A percentile compares a stretch with the other conserved stretches of the same genome.
These are phyloP conservation scores for Asclepias syriaca DNA, from an alignment of 257 asterid genomes.

Conservation along the genomic window DNA sequence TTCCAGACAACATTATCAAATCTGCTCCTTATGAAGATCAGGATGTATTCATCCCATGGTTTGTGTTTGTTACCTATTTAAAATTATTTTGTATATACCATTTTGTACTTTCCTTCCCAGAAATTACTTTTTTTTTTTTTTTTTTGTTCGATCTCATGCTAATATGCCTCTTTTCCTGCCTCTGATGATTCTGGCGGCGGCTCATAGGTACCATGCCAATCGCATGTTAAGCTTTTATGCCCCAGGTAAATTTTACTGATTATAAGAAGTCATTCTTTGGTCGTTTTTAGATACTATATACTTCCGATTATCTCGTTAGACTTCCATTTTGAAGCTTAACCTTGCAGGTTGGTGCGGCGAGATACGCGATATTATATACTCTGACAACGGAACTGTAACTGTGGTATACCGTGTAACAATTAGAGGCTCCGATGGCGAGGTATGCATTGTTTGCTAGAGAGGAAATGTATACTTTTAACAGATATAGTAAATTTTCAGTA, in stretches of 20 bases:
- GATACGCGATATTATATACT: conserved; percentile 81
- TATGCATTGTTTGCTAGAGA: conserved; percentile 16
- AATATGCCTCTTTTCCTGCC: not conserved
- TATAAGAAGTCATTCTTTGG: not conserved
- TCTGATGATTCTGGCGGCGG: conserved; percentile 19
- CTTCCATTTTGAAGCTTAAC: not conserved
- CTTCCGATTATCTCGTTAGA: not conserved
- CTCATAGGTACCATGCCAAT: conserved; percentile 86
- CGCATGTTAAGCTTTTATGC: conserved; percentile 98
- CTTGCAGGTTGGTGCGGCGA: conserved; percentile 97
- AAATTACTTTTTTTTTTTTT: not conserved
- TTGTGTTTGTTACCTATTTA: conserved; percentile 7
- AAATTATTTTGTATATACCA: not conserved
- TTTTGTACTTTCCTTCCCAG: not conserved
- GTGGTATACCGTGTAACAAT: conserved; percentile 93
- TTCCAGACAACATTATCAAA: conserved; percentile 83
- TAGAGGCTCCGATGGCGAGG: conserved; percentile 97
- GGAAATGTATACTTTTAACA: too few species aligned
- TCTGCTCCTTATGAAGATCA: conserved; percentile 23
- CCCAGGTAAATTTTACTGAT: conserved; percentile 53
- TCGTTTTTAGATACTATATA: not conserved
- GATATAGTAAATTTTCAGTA: too few species aligned
- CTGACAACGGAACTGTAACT: conserved; percentile 86
- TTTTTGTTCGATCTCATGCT: not conserved
- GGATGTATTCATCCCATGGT: conserved; percentile 72